These are phyloP conservation scores for Stephanodiscus minutulus DNA, from an alignment of 108 stramenopile genomes.

Conservation along the genomic window DNA sequence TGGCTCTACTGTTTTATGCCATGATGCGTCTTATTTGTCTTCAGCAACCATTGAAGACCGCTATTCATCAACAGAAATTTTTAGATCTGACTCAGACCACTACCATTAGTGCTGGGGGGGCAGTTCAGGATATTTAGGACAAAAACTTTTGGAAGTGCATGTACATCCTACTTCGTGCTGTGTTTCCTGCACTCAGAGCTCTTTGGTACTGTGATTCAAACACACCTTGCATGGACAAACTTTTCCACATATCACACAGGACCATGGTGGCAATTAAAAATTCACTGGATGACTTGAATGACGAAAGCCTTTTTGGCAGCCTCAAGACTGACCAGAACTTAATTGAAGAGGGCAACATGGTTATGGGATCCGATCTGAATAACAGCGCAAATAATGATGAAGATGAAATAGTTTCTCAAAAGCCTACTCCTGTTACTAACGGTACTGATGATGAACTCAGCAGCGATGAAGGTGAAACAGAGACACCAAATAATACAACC, in stretches of 20 bases:
- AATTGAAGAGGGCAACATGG: background rate
- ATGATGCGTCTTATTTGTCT: slow-evolving; percentile 17
- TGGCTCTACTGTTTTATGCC: slow-evolving; percentile 27
- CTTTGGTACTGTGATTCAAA: slow-evolving; percentile 16
- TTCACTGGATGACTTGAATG: background rate
- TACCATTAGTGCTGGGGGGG: background rate
- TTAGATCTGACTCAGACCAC: background rate
- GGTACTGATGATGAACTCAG: background rate
- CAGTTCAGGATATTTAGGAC: background rate
- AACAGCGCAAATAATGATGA: too few species aligned
- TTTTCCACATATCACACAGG: background rate
- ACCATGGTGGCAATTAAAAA: background rate
- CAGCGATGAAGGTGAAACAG: background rate
- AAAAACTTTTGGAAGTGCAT: background rate
- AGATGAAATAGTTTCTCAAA: too few species aligned
- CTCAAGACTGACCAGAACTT: background rate
- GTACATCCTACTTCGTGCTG: slow-evolving; percentile 10
- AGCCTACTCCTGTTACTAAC: too few species aligned
- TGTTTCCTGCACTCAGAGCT: slow-evolving; percentile 14
- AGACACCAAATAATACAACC: background rate
- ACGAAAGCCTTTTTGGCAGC: slow-evolving; percentile 9
- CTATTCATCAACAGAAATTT: slow-evolving; percentile 13
- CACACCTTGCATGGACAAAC: background rate
- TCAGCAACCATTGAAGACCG: background rate
- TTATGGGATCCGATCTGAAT: background rate